Conservation (phyloP, 2,329 filamentous ascomycete genomes). For the Exophiala sp. region DNA sequence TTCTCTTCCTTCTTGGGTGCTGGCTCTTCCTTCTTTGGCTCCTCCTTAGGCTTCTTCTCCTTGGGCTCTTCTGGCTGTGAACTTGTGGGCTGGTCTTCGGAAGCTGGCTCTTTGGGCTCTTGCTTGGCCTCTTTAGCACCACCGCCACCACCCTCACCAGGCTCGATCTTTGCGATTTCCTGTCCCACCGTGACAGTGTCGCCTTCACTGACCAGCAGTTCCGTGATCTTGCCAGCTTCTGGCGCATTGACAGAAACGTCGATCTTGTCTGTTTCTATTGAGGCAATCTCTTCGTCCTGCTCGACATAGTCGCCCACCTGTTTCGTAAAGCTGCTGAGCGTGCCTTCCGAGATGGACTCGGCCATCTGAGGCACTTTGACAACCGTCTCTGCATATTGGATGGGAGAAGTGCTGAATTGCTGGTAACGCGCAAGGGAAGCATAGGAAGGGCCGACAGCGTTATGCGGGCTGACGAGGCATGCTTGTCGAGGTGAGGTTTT, state of each 20-base stretch:
- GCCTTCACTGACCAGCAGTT: slow-evolving; percentile 87
- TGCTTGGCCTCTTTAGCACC: slow-evolving; percentile 53
- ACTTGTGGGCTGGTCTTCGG: slow-evolving; percentile 55
- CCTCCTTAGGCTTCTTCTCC: slow-evolving; percentile 40
- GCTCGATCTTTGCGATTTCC: slow-evolving; percentile 80
- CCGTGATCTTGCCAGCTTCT: slow-evolving; percentile 83
- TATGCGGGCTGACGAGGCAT: slow-evolving; percentile 7
- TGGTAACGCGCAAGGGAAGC: slow-evolving; percentile 18
- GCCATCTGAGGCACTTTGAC: slow-evolving; percentile 98
- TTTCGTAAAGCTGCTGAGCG: slow-evolving; percentile 92
- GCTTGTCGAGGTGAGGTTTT: slow-evolving; percentile 9
- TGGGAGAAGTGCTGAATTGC: slow-evolving; percentile 27
- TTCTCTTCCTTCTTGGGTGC: slow-evolving; percentile 36
- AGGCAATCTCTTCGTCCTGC: slow-evolving; percentile 95
- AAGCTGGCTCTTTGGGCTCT: slow-evolving; percentile 37
- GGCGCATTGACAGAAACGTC: slow-evolving; percentile 96
- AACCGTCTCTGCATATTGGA: slow-evolving; percentile 64
- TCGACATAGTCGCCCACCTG: slow-evolving; percentile 90
- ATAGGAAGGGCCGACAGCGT: slow-evolving; percentile 6
- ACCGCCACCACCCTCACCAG: slow-evolving; percentile 62
- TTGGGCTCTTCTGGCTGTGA: slow-evolving; percentile 52
- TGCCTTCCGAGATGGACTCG: slow-evolving; percentile 97
- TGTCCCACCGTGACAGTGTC: slow-evolving; percentile 94
- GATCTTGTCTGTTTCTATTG: slow-evolving; percentile 99
- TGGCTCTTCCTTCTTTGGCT: slow-evolving; percentile 26